Conservation (phyloP, 2,329 filamentous ascomycete genomes). For the Fusarium nygamai region DNA sequence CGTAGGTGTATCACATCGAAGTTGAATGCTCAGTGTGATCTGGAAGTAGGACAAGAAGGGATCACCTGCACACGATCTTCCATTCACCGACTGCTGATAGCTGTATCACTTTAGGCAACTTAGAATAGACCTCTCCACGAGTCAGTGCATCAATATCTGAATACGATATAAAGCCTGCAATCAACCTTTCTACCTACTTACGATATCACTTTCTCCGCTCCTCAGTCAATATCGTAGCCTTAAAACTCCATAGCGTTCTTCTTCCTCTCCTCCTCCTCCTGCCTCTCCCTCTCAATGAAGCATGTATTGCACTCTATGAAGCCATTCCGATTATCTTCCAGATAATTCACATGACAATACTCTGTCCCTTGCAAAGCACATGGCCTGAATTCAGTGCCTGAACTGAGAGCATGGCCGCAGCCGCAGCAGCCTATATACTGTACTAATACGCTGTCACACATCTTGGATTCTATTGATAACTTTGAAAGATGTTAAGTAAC, state of each 20-base stretch:
- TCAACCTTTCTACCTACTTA: too few relatives aligned
- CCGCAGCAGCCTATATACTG: not conserved
- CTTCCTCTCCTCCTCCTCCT: not conserved
- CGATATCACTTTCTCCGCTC: rapidly evolving
- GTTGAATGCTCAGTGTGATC: too few relatives aligned
- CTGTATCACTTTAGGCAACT: not conserved
- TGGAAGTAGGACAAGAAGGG: not conserved
- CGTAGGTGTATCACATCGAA: not conserved
- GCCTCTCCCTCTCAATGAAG: not conserved
- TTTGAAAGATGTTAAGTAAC: rapidly evolving
- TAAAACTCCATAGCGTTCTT: not conserved
- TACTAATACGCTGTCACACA: not conserved
- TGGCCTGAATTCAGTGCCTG: not conserved
- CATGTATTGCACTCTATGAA: not conserved
- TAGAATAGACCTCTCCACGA: rapidly evolving
- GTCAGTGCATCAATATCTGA: not conserved
- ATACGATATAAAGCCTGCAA: too few relatives aligned
- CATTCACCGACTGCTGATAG: too few relatives aligned
- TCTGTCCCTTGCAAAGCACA: not conserved
- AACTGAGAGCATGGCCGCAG: not conserved
- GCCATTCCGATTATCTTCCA: not conserved
- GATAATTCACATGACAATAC: not conserved
- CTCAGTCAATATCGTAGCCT: not conserved
- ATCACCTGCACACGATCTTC: not conserved
- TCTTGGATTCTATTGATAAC: rapidly evolving